Conservation (phyloP, 1,139 yeast species). For the Taphrina deformans region DNA sequence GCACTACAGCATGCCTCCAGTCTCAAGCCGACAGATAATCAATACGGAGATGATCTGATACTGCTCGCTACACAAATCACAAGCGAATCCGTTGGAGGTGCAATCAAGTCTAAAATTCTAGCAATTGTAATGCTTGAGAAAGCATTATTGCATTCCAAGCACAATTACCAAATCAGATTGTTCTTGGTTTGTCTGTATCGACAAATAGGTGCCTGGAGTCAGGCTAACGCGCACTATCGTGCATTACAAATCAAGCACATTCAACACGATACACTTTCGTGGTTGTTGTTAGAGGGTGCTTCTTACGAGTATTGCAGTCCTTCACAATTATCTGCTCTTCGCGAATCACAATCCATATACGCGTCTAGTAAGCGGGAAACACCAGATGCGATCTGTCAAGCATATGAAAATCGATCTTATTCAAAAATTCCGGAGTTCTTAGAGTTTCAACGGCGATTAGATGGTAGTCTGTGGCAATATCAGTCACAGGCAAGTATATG, state of each 20-base stretch:
- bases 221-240: conserved; percentile 56
- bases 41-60: conserved; percentile 64
- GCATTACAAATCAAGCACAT: conserved; percentile 67
- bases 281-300: conserved; percentile 52
- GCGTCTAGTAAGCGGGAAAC: conserved; percentile 56
- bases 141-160: conserved; percentile 54
- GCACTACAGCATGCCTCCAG: conserved; percentile 44
- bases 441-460: conserved; percentile 47
- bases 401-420: conserved; percentile 58
- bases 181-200: conserved; percentile 72
- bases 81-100: conserved; percentile 30
- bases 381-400: conserved; percentile 51
- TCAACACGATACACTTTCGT: conserved; percentile 74
- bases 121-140: conserved; percentile 54
- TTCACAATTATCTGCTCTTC: conserved; percentile 13
- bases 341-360: conserved; percentile 48
- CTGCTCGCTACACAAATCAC: conserved; percentile 52
- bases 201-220: conserved; percentile 56
- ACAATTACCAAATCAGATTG: conserved; percentile 65
- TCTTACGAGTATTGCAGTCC: conserved; percentile 41
- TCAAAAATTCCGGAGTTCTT: conserved; percentile 65
- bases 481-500: not conserved
- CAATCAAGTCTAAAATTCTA: conserved; percentile 42
- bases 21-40: conserved; percentile 61
- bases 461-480: conserved; percentile 36